phyloP scores from a whole-genome alignment of 768 basidiomycete genomes.

The Ramaria sp. region DNA sequence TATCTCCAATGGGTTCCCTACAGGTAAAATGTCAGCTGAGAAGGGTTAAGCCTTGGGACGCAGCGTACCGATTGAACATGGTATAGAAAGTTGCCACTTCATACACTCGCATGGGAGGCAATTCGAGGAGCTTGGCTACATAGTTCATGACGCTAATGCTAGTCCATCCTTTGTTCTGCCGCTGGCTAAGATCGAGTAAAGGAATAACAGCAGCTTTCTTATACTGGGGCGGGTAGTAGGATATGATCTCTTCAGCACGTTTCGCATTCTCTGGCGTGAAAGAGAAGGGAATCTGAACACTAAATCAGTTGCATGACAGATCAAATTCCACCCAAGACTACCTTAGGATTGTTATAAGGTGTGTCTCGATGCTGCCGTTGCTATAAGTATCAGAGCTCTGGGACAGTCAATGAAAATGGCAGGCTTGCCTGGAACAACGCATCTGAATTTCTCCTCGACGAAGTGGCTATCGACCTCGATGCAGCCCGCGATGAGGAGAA shows the following conservation, averaged over 20 bases:
- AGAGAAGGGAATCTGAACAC: conserved; percentile 73
- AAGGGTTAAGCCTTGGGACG: not conserved
- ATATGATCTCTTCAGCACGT: conserved; percentile 80
- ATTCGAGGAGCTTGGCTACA: conserved; percentile 83
- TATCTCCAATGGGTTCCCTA: conserved; percentile 86
- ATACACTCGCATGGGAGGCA: conserved; percentile 98
- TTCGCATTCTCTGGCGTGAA: conserved; percentile 76
- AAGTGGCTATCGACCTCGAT: not conserved
- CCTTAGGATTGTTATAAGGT: conserved; percentile 87
- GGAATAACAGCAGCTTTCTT: conserved; percentile 99
- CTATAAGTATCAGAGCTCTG: not conserved
- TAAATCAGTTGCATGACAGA: not conserved
- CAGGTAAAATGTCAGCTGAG: not conserved
- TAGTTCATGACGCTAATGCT: conserved; percentile 99
- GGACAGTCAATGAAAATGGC: not conserved
- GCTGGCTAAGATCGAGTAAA: conserved; percentile 88
- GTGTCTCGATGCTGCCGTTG: conserved; percentile 84
- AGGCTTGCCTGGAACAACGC: conserved; percentile 5
- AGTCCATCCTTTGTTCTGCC: conserved; percentile 98
- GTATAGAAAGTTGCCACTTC: conserved; percentile 99
- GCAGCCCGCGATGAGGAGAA: not conserved
- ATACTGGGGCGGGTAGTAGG: conserved; percentile 93
- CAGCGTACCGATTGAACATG: conserved; percentile 91
- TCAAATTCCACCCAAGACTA: conserved; percentile 18
- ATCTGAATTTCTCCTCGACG: conserved; percentile 4